phyloP scores from a whole-genome alignment of 2,329 filamentous ascomycete species.

The Colletotrichum sojae region DNA sequence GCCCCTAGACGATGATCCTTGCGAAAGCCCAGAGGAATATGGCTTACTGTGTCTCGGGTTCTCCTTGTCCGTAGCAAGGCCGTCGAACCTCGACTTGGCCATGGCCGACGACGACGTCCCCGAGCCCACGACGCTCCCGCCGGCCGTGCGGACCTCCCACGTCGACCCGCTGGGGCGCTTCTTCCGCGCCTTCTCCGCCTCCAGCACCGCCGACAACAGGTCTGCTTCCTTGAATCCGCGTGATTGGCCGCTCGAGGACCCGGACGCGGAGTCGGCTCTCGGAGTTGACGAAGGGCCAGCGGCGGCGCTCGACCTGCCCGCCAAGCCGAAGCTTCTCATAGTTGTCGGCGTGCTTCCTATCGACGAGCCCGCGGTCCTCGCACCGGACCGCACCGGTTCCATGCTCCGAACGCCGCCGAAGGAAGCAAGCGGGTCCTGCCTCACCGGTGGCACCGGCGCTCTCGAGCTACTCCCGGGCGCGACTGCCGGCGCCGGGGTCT shows the following conservation, averaged over 20 bases:
- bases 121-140: slow-evolving; percentile 15
- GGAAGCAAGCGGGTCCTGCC: slow-evolving; percentile 7
- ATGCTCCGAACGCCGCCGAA: slow-evolving; percentile 6
- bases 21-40: not conserved
- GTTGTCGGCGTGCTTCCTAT: not conserved
- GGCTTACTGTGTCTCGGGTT: not conserved
- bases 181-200: slow-evolving; percentile 9
- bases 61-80: slow-evolving; percentile 18
- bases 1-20: not conserved
- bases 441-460: not conserved
- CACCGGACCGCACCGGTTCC: not conserved
- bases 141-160: slow-evolving; percentile 22
- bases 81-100: slow-evolving; percentile 14
- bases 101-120: slow-evolving; percentile 19
- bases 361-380: not conserved
- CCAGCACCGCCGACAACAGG: slow-evolving; percentile 21
- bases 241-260: not conserved
- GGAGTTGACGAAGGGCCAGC: not conserved
- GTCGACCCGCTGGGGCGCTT: slow-evolving; percentile 18
- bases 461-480: not conserved
- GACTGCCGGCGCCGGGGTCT: not conserved
- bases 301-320: slow-evolving; percentile 1
- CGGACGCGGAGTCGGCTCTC: not conserved
- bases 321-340: not conserved
- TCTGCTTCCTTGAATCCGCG: not conserved